These are phyloP conservation scores for Aspergillus latus DNA, from an alignment of 2,329 filamentous ascomycete species.

Conservation along the genomic window DNA sequence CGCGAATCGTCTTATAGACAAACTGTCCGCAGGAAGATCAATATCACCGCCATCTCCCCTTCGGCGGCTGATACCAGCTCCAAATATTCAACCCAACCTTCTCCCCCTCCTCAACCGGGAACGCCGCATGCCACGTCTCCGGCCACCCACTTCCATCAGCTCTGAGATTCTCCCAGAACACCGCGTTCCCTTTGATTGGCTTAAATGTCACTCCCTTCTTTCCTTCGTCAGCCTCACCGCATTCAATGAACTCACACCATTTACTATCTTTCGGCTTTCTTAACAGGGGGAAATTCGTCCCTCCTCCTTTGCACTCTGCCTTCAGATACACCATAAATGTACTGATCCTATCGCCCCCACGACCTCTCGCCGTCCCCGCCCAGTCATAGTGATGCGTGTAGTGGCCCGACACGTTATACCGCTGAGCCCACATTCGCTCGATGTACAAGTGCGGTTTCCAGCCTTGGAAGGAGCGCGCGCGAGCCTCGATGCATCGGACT, in stretches of 20 bases:
- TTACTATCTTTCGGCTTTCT: conserved; percentile 41
- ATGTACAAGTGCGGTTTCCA: conserved; percentile 59
- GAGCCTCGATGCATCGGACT: conserved; percentile 60
- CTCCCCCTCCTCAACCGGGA: conserved; percentile 55
- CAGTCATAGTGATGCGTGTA: conserved; percentile 63
- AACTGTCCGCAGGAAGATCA: neutral
- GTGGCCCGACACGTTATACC: conserved; percentile 59
- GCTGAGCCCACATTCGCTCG: conserved; percentile 61
- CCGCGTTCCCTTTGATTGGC: conserved; percentile 57
- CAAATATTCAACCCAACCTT: conserved; percentile 66
- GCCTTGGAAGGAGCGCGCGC: conserved; percentile 60
- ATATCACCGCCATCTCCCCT: conserved; percentile 15
- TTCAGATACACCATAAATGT: conserved; percentile 64
- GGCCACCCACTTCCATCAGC: conserved; percentile 56
- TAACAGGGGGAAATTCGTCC: conserved; percentile 60
- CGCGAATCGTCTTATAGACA: neutral
- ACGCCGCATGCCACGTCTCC: conserved; percentile 62
- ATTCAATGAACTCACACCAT: conserved; percentile 62
- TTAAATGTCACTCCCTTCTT: conserved; percentile 57
- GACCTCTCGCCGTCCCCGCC: conserved; percentile 41
- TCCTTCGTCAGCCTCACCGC: conserved; percentile 30
- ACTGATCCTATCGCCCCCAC: conserved; percentile 48
- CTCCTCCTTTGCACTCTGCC: conserved; percentile 56
- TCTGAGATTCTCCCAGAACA: conserved; percentile 63
- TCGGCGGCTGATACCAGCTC: conserved; percentile 58